Evolutionary conservation across 495 filamentous ascomycete species (phyloP).

Genomic region (Aspergillus ellipticus): DNA sequence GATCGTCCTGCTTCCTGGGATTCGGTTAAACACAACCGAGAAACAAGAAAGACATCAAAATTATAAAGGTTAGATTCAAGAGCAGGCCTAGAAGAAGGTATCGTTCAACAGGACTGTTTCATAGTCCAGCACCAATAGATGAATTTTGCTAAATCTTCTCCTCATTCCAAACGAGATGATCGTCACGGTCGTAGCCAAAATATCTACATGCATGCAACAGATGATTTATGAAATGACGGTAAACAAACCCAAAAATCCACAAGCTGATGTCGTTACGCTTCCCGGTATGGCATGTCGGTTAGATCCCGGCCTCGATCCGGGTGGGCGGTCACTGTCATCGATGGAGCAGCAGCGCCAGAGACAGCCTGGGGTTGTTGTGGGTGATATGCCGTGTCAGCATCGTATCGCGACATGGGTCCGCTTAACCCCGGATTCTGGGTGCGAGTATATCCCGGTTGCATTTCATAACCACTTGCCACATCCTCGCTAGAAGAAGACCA

Average conservation of each 20-base stretch:
- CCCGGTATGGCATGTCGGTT: conserved; percentile 19
- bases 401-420: conserved; percentile 22
- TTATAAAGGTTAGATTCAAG: no score
- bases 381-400: conserved; percentile 34
- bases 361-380: conserved; percentile 20
- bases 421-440: conserved; percentile 22
- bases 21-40: no score
- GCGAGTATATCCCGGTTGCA: conserved; percentile 35
- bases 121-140: no score
- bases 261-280: conserved; percentile 11
- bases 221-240: background rate
- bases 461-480: conserved; percentile 38
- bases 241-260: background rate
- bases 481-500: conserved; percentile 46
- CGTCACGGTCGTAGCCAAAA: conserved; percentile 8
- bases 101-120: no score
- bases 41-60: no score
- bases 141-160: no score
- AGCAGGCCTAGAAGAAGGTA: no score
- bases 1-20: no score
- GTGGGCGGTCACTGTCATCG: conserved; percentile 11
- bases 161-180: background rate
- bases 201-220: background rate
- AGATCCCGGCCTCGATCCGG: conserved; percentile 19
- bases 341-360: background rate